A percentile compares a stretch with the other conserved stretches of the same genome.
phyloP scores from a whole-genome alignment of 2,329 filamentous ascomycete genomes.

The Phyllosticta citrichinensis region DNA sequence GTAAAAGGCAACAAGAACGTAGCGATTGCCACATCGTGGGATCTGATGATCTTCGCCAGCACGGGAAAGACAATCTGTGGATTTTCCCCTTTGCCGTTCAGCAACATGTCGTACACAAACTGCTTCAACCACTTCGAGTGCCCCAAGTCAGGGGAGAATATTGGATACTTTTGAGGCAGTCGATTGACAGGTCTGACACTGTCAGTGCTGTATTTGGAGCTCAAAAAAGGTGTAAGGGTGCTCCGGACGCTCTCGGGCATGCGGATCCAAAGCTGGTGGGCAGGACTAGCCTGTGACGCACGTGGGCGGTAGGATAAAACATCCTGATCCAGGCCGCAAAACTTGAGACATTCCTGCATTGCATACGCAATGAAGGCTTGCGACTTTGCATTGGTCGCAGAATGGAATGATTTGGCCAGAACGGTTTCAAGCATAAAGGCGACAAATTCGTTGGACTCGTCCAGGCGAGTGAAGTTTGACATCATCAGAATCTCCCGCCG shows the following conservation, averaged over 20 bases:
- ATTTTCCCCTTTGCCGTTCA: constrained; percentile 64
- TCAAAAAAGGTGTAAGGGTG: constrained; percentile 78
- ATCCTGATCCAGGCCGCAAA: constrained; percentile 59
- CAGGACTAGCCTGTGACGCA: constrained; percentile 46
- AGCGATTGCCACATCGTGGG: constrained; percentile 76
- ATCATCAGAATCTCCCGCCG: constrained; percentile 76
- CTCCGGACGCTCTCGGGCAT: constrained; percentile 71
- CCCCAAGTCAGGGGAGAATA: constrained; percentile 57
- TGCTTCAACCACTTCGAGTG: constrained; percentile 75
- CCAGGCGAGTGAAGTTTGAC: constrained; percentile 70
- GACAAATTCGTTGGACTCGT: constrained; percentile 77
- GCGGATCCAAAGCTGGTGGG: constrained; percentile 64
- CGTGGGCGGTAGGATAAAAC: constrained; percentile 39
- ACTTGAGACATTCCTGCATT: constrained; percentile 82
- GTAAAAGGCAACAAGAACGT: constrained; percentile 85
- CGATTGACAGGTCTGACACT: constrained; percentile 3
- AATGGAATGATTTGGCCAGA: constrained; percentile 83
- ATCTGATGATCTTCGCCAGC: constrained; percentile 69
- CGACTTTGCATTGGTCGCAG: constrained; percentile 73
- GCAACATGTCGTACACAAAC: constrained; percentile 73
- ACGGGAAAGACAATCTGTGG: constrained; percentile 71
- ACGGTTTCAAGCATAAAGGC: constrained; percentile 78
- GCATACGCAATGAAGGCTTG: constrained; percentile 90
- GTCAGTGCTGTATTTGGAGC: constrained; percentile 56
- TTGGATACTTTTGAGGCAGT: constrained; percentile 54